phyloP scores from a whole-genome alignment of 2,329 filamentous ascomycete species.

The Pseudocercospora eumusae region DNA sequence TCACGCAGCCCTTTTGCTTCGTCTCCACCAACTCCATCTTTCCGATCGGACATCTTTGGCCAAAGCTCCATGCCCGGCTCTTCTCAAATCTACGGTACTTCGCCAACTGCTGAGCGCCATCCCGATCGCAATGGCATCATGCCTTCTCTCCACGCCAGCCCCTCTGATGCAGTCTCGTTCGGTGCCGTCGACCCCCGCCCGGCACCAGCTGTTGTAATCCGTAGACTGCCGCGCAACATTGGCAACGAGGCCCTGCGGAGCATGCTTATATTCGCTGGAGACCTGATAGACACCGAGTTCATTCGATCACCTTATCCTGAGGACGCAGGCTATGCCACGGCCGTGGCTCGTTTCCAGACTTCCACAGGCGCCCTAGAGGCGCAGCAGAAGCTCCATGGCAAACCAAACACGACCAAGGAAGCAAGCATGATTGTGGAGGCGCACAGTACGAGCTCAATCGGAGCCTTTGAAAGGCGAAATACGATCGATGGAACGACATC shows the following conservation, averaged over 20 bases:
- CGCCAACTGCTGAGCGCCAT: constrained; percentile 46
- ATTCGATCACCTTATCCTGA: constrained; percentile 57
- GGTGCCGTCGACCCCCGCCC: constrained; percentile 24
- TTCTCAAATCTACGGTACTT: constrained; percentile 44
- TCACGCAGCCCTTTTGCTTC: constrained; percentile 24
- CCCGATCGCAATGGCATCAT: constrained; percentile 41
- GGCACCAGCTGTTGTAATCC: constrained; percentile 54
- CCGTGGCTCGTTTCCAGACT: constrained; percentile 61
- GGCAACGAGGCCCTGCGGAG: constrained; percentile 60
- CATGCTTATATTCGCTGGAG: constrained; percentile 66
- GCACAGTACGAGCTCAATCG: constrained; percentile 39
- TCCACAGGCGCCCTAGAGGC: constrained; percentile 61
- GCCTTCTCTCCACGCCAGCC: constrained; percentile 31
- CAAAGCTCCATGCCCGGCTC: constrained; percentile 25
- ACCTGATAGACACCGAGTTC: constrained; percentile 61
- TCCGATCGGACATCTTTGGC: constrained; percentile 43
- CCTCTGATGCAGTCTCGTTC: constrained; percentile 31
- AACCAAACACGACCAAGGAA: constrained; percentile 62
- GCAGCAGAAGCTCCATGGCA: constrained; percentile 60
- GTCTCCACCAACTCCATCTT: constrained; percentile 29
- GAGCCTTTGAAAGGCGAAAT: constrained; percentile 47
- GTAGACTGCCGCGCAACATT: constrained; percentile 61
- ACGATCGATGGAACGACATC: constrained; percentile 53
- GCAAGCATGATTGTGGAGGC: constrained; percentile 62
- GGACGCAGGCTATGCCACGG: constrained; percentile 58